These are phyloP conservation scores for Jamesozyma spencerorum DNA, from an alignment of 805 yeast species.

Conservation along the genomic window DNA sequence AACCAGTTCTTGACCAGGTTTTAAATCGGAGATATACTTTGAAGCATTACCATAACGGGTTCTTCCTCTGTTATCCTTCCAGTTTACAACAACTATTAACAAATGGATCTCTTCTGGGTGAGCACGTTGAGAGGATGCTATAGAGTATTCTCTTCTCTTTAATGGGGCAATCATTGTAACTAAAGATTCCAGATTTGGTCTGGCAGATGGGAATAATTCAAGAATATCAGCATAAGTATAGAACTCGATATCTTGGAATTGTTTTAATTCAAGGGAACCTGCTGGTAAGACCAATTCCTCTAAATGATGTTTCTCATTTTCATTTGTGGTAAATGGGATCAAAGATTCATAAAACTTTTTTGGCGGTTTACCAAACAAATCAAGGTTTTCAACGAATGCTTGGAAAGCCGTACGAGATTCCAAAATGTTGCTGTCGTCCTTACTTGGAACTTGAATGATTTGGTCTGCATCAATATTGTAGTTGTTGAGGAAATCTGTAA, in stretches of 20 bases:
- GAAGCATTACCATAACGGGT: conserved; percentile 91
- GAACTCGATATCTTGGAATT: conserved; percentile 75
- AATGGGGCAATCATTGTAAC: conserved; percentile 70
- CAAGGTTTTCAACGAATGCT: conserved; percentile 69
- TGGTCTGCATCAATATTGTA: conserved; percentile 67
- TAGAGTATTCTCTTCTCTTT: conserved; percentile 95
- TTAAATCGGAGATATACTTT: conserved; percentile 71
- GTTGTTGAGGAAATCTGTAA: conserved; percentile 55
- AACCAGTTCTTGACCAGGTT: conserved; percentile 74
- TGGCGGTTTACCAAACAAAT: conserved; percentile 90
- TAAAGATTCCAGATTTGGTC: conserved; percentile 64
- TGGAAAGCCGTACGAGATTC: conserved; percentile 82
- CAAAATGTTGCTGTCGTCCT: conserved; percentile 44
- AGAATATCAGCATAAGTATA: conserved; percentile 67
- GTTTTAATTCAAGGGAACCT: conserved; percentile 80
- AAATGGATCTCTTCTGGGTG: conserved; percentile 89
- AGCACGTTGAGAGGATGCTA: conserved; percentile 89
- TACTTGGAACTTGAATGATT: conserved; percentile 61
- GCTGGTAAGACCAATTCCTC: conserved; percentile 60
- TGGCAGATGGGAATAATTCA: conserved; percentile 69
- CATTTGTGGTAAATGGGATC: conserved; percentile 63
- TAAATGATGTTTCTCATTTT: conserved; percentile 52
- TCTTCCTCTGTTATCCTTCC: conserved; percentile 82
- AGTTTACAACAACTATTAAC: conserved; percentile 90
- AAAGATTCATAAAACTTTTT: conserved; percentile 85